phyloP scores from a whole-genome alignment of 371 early-diverging fungal genomes.

The Mortierella sp. region DNA sequence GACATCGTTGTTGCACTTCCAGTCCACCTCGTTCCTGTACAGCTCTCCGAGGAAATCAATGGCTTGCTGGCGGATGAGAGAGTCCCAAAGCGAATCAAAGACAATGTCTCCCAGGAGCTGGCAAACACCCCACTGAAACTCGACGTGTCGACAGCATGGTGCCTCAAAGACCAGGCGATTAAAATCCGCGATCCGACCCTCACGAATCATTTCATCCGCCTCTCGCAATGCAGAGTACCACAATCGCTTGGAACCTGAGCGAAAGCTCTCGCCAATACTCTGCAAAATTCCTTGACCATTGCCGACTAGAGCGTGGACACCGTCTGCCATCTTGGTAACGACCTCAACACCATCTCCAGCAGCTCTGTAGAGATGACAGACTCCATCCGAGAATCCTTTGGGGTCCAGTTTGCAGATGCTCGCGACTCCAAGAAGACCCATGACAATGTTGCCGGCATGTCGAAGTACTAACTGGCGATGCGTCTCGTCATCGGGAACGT shows the following conservation, averaged over 20 bases:
- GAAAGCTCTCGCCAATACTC: background rate
- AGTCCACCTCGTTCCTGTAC: background rate
- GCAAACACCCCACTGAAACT: slow-evolving; percentile 18
- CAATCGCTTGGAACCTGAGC: background rate
- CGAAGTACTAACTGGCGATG: background rate
- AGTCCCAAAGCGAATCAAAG: background rate
- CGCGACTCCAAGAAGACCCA: background rate
- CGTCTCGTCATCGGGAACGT: slow-evolving; percentile 5
- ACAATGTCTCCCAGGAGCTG: slow-evolving; percentile 11
- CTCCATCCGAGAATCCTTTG: background rate
- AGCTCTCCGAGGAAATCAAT: slow-evolving; percentile 10
- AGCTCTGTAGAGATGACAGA: background rate
- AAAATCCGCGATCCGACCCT: slow-evolving; percentile 5
- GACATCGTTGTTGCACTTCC: background rate
- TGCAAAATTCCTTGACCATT: background rate
- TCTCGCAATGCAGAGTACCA: slow-evolving; percentile 21
- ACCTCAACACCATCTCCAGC: background rate
- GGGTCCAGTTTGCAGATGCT: slow-evolving; percentile 2
- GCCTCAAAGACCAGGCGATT: background rate
- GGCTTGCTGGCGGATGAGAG: background rate
- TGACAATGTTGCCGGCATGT: background rate
- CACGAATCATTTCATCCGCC: slow-evolving; percentile 5
- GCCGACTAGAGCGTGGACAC: background rate
- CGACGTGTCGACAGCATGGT: slow-evolving; percentile 4
- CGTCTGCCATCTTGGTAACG: background rate